phyloP scores from a whole-genome alignment of 192 early-diverging fungal genomes.

The Endogone sp. region DNA sequence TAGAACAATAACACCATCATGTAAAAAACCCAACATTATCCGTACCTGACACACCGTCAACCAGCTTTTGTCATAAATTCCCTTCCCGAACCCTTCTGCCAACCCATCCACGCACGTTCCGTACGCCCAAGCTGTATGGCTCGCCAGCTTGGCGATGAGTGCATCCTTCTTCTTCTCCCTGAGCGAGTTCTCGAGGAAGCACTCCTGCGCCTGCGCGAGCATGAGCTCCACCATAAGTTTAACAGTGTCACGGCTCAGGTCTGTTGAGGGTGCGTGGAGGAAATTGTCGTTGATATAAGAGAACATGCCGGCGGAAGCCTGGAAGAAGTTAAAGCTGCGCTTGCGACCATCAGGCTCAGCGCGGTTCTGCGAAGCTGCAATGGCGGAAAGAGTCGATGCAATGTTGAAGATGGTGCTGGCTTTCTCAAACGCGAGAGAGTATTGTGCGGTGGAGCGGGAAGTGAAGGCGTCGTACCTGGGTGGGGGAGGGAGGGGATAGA shows the following conservation, averaged over 20 bases:
- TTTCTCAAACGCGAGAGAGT: slow-evolving; percentile 96
- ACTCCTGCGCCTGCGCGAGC: slow-evolving; percentile 95
- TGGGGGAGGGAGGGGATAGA: not conserved
- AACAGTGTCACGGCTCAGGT: slow-evolving; percentile 87
- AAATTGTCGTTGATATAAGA: slow-evolving; percentile 98
- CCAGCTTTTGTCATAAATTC: slow-evolving; percentile 81
- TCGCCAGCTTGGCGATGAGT: slow-evolving; percentile 88
- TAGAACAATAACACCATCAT: not conserved
- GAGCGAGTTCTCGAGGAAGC: slow-evolving; percentile 81
- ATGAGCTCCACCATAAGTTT: slow-evolving; percentile 81
- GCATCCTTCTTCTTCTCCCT: slow-evolving; percentile 85
- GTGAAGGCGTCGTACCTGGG: slow-evolving; percentile 82
- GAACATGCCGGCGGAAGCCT: slow-evolving; percentile 91
- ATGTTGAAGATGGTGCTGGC: slow-evolving; percentile 95
- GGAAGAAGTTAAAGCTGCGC: slow-evolving; percentile 86
- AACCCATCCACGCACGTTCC: slow-evolving; percentile 70
- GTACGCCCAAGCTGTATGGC: slow-evolving; percentile 76
- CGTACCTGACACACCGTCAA: slow-evolving; percentile 70
- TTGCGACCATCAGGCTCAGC: slow-evolving; percentile 73
- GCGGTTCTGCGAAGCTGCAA: slow-evolving; percentile 72
- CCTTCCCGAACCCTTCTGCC: slow-evolving; percentile 55
- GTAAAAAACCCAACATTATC: not conserved
- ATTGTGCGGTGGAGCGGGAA: slow-evolving; percentile 71
- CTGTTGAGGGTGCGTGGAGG: slow-evolving; percentile 90
- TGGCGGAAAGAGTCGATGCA: slow-evolving; percentile 72